Conservation (phyloP, 2,329 filamentous ascomycete species). For the Aureobasidium sp. region DNA sequence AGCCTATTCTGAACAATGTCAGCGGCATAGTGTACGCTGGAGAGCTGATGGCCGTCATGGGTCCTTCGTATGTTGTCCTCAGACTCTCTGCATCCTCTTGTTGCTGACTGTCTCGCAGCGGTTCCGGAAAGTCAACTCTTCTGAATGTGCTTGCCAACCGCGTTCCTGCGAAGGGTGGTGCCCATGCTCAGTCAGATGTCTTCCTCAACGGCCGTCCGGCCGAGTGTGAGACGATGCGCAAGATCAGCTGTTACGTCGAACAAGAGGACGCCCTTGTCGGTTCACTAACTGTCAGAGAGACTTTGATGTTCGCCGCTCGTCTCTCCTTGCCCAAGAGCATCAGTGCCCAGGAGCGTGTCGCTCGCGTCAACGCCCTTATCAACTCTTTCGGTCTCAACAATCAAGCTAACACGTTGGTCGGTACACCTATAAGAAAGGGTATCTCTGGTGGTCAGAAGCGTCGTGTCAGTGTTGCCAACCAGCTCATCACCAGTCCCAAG, state of each 20-base stretch:
- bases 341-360: constrained; percentile 51
- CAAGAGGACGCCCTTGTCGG: constrained; percentile 82
- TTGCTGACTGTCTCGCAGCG: constrained; percentile 28
- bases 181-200: constrained; percentile 47
- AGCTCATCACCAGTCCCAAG: constrained; percentile 73
- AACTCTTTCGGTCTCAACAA: constrained; percentile 64
- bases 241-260: constrained; percentile 72
- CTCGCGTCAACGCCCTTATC: constrained; percentile 60
- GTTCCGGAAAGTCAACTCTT: constrained; percentile 73
- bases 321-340: constrained; percentile 51
- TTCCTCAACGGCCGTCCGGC: constrained; percentile 57
- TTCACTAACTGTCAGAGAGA: constrained; percentile 72
- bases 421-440: constrained; percentile 75
- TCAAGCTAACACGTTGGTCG: constrained; percentile 66
- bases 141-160: constrained; percentile 70
- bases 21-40: constrained; percentile 61
- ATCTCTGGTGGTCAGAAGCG: constrained; percentile 82
- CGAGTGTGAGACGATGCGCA: constrained; percentile 51
- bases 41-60: constrained; percentile 74
- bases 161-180: constrained; percentile 46
- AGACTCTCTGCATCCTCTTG: background rate
- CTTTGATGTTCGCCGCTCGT: constrained; percentile 68
- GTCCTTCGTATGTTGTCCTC: constrained; percentile 48
- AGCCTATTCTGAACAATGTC: constrained; percentile 56
- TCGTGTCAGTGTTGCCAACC: constrained; percentile 69